Percentiles rank a stretch among this genome's conserved stretches.
Evolutionary conservation across 257 asterid genomes (phyloP).

Genomic region (Jaltomata sinuosa): DNA sequence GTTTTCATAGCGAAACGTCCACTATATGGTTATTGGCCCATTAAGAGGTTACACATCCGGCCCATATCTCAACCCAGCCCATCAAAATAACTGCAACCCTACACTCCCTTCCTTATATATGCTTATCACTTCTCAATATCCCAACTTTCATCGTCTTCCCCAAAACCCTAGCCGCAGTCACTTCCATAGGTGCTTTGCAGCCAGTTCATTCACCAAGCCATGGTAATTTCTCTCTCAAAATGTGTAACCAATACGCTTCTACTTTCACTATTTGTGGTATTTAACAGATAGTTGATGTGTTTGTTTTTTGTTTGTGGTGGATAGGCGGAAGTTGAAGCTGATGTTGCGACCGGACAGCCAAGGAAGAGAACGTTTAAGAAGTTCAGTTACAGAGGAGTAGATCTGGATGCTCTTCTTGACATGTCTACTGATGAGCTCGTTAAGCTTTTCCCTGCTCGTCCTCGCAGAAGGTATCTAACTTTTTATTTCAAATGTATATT

Average conservation of each 20-base stretch:
- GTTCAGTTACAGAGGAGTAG: constrained; percentile 88
- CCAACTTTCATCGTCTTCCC: not conserved
- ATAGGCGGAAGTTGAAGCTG: constrained; percentile 77
- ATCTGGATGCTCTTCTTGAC: constrained; percentile 85
- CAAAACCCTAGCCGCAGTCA: constrained; percentile 1
- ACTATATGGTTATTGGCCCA: not conserved
- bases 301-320: not conserved
- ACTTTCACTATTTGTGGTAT: not conserved
- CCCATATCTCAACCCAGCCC: not conserved
- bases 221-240: not conserved
- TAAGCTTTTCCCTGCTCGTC: constrained; percentile 71
- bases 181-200: not conserved
- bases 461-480: constrained; percentile 49
- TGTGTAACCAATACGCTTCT: not conserved
- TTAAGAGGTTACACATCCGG: not conserved
- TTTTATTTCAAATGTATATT: not conserved
- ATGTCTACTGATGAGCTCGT: constrained; percentile 84
- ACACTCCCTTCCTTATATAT: not conserved
- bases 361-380: constrained; percentile 86
- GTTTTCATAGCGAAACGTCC: no score
- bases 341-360: constrained; percentile 55
- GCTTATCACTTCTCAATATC: not conserved
- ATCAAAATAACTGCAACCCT: not conserved
- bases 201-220: not conserved
- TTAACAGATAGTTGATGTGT: not conserved